Base-by-base conservation (phyloP, 2,329 filamentous ascomycete genomes). In the Cercospora sojina region DNA sequence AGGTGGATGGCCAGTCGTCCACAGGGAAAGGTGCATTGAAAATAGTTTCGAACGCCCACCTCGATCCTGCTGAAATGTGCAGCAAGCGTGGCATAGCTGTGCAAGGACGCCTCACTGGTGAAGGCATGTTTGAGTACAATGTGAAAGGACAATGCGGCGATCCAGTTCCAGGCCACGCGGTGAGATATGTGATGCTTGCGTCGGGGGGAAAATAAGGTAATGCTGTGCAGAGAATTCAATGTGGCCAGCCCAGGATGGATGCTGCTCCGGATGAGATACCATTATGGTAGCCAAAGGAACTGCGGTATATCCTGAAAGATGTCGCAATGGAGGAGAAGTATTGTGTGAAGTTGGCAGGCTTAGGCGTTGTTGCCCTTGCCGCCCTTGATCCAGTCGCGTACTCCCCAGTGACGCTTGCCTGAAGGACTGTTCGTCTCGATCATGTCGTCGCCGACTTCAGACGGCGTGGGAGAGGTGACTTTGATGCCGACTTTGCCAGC, bases 401-500 rank as follows among this genome's bases (percentile, higher is more conserved):
- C 74, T 47, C 74, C 72, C 75, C 76, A 77, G 35, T 72, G 65
- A 55, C 72, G 71, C 73, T 75, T 77, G 64, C 71, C 69, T 20
- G 73, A 68, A 35, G 73, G 71, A 53, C 70, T 68, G 47, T 35
- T 51, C 18, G 62, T 49, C 35, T 63, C 67, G 27, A 57, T 43
- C 56, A 63, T 67, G 53, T 62, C 67, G 38, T 68, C 66, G 35
- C 41, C 65, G n/a, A 55, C 56, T 60, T 71, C 67, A 51, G 62
- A 62, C 25, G 66, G 55, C 9, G 57, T 68, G 57, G 71, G 70
- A n/a, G 68, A 68, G 35, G 70, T 66, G 20, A 75, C 73, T 64
- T 74, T 76, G 71, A 77, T 78, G 32, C 79, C 79, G 64, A 82
- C 80, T 68, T 79, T 82, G 74, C 79, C 81, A 31, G 80, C 81